Evolutionary conservation across 345 rosid species (phyloP).

Genomic region (Cardiospermum halicacabum): DNA sequence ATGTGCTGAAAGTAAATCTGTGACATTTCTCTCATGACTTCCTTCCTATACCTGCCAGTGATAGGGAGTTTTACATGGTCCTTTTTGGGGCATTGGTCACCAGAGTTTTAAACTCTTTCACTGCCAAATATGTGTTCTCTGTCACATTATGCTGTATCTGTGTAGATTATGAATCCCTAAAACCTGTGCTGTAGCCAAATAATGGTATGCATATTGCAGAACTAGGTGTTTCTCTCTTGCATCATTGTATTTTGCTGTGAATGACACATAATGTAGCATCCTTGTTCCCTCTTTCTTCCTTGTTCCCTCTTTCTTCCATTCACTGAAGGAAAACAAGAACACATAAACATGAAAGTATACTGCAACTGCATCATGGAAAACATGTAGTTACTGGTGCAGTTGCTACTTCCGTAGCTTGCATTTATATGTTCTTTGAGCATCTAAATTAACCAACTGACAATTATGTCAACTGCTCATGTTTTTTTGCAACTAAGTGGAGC

Average conservation of each 20-base stretch:
- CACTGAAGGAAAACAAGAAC: background rate
- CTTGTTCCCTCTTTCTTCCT: background rate
- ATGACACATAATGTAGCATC: background rate
- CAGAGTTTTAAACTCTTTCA: background rate
- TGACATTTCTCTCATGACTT: background rate
- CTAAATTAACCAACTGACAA: background rate
- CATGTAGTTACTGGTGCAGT: background rate
- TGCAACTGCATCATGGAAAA: background rate
- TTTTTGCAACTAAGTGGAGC: background rate
- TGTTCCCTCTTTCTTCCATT: background rate
- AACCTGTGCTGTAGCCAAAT: background rate
- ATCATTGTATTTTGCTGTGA: background rate
- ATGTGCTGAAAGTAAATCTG: background rate
- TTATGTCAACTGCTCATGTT: background rate
- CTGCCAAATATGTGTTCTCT: background rate
- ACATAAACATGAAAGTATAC: background rate
- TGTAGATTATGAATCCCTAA: background rate
- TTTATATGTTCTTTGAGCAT: background rate
- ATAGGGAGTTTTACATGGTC: slow-evolving; percentile 4
- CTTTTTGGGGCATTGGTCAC: background rate
- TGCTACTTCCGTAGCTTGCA: background rate
- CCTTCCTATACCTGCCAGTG: background rate
- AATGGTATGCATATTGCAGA: background rate
- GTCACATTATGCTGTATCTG: background rate
- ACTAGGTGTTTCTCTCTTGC: background rate